phyloP scores from a whole-genome alignment of 345 rosid species.

The Lepidium aucheri region DNA sequence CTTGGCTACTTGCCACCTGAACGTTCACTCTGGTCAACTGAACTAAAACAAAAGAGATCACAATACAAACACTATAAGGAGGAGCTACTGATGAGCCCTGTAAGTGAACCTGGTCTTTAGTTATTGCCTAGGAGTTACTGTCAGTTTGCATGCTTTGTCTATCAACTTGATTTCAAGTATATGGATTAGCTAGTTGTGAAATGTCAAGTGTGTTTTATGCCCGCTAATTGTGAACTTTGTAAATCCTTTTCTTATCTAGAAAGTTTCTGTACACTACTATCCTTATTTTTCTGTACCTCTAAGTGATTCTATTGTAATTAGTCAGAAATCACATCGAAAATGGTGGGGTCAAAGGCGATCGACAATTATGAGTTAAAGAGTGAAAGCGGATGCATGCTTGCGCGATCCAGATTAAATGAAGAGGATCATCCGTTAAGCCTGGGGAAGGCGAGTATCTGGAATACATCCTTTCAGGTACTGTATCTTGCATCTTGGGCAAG shows the following conservation, averaged over 20 bases:
- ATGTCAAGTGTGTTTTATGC: not conserved
- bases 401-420: constrained; percentile 68
- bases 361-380: constrained; percentile 44
- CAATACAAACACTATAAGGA: constrained; percentile 84
- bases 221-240: not conserved
- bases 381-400: constrained; percentile 60
- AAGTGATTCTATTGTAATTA: constrained; percentile 74
- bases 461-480: constrained; percentile 86
- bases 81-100: constrained; percentile 91
- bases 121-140: constrained; percentile 1
- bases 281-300: constrained; percentile 32
- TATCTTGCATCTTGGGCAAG: not conserved
- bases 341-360: constrained; percentile 49
- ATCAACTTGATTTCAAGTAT: not conserved
- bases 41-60: constrained; percentile 75
- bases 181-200: not conserved
- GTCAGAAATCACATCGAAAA: constrained; percentile 91
- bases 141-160: not conserved
- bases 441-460: constrained; percentile 87
- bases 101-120: constrained; percentile 32
- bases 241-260: not conserved
- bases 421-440: constrained; percentile 97
- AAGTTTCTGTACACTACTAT: not conserved
- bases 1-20: constrained; percentile 89
- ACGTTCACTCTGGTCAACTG: constrained; percentile 74